Percentiles rank a stretch among this genome's conserved stretches.
Conservation (phyloP, 2,329 filamentous ascomycete species). For the Trematosphaeria pertusa region DNA sequence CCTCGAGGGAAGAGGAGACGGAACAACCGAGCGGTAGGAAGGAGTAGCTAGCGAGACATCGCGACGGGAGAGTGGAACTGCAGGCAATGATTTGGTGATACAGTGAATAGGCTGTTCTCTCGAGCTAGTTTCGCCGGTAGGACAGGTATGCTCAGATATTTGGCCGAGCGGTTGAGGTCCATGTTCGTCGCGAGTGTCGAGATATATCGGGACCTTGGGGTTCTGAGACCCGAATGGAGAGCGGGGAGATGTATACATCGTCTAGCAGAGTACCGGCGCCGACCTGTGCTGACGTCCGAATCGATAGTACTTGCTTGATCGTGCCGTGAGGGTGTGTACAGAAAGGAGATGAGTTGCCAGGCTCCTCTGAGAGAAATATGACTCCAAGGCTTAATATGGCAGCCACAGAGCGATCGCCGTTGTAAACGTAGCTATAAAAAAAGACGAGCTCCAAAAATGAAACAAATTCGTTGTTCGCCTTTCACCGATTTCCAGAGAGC, state of each 20-base stretch:
- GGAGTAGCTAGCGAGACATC: slow-evolving; percentile 6
- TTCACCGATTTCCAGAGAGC: neutral
- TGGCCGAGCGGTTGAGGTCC: slow-evolving; percentile 1
- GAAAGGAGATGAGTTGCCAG: too few relatives aligned
- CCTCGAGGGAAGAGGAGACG: slow-evolving; percentile 6
- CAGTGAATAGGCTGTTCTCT: slow-evolving; percentile 19
- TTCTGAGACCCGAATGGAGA: slow-evolving; percentile 12
- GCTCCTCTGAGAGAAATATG: too few relatives aligned
- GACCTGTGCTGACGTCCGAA: too few relatives aligned
- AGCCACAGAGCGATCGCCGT: neutral
- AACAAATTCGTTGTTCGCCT: neutral
- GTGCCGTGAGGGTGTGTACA: too few relatives aligned
- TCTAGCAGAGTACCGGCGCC: neutral
- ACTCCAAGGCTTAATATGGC: too few relatives aligned
- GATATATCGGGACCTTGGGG: slow-evolving; percentile 16
- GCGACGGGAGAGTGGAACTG: too few relatives aligned
- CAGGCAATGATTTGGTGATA: slow-evolving; percentile 8
- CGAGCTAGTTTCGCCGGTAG: slow-evolving; percentile 11
- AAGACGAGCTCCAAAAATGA: too few relatives aligned
- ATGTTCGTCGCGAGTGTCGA: slow-evolving; percentile 13
- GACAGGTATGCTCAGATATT: slow-evolving; percentile 7
- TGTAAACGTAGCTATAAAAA: too few relatives aligned
- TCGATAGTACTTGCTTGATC: too few relatives aligned
- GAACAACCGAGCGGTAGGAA: neutral
- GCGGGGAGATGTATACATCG: slow-evolving; percentile 9